Base-by-base conservation (phyloP, 2,329 filamentous ascomycete genomes). In the Fusarium metavorans region DNA sequence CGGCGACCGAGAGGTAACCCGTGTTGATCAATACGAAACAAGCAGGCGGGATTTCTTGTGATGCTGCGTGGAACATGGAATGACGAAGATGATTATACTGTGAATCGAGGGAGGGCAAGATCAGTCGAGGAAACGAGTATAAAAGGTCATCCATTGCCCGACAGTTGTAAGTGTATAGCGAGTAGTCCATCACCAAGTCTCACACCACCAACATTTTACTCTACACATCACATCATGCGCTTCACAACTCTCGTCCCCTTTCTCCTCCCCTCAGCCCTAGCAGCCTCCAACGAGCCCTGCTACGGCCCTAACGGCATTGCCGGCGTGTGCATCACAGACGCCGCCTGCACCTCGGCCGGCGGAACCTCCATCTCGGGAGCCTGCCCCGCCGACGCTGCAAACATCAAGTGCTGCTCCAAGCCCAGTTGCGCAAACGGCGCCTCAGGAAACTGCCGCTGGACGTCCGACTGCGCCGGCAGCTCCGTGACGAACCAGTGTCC, bases 401-500 rank as follows among this genome's bases (percentile, higher is more conserved):
- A 82, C 77, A 77, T 87, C 61, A 82, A 82, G 67, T 86, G 84
- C 81, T 86, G 85, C 79, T 82, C 80, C 74, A 86, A 86, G 70
- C 68, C 83, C 5, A 61, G 69, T 3, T 86, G 85, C 71, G 76
- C 76, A 48, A 78, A 74, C 65, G 78, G 79, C 23, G 56, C 67
- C 37, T 65, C 58, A 5, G 83, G 83, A 52, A 83, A 83, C 76
- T 85, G 84, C 67, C 80, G 81, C 67, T 85, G 81, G 82, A 64
- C 71, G 2, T 82, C 79, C 34, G 82, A 85, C 77, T 86, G 84
- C 67, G 79, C 70, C 27, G 83, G 82, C 54, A 77, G 70, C 27
- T 72, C 74, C 14, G 66, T 66, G 20, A 63, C 80, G 1, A 79
- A 80, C 41, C 79, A 81, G 54, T 86, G 84, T 56, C 83, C 84